Conservation (phyloP, 192 early-diverging fungal species). For the Linnemannia zychae region DNA sequence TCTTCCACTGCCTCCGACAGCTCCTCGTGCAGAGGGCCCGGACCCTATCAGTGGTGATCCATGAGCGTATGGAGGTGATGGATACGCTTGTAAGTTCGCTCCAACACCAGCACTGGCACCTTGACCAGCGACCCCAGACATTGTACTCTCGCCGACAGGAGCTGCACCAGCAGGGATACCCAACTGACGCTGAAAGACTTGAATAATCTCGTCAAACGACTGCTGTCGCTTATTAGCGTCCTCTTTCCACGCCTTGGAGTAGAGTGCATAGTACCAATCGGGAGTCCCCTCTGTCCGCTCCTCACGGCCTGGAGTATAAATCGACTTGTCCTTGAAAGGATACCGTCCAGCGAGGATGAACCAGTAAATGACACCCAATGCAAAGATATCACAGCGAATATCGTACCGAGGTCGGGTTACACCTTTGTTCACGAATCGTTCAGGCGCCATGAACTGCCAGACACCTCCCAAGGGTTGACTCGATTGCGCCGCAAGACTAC, state of each 20-base stretch:
- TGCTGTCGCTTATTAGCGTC: conserved; percentile 33
- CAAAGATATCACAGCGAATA: conserved; percentile 33
- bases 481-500: neutral
- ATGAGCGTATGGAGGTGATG: neutral
- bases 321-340: conserved; percentile 16
- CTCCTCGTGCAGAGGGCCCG: neutral
- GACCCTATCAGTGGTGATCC: neutral
- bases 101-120: neutral
- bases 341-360: conserved; percentile 26
- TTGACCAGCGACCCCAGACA: neutral
- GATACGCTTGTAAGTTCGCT: neutral
- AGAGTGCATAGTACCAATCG: conserved; percentile 34
- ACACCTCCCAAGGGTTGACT: conserved; percentile 39
- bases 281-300: conserved; percentile 27
- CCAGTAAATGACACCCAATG: conserved; percentile 35
- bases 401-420: conserved; percentile 27
- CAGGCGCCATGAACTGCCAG: conserved; percentile 35
- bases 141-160: neutral
- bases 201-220: conserved; percentile 30
- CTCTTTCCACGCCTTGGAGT: conserved; percentile 40
- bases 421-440: conserved; percentile 13
- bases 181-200: conserved; percentile 12
- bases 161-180: neutral
- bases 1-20: neutral
- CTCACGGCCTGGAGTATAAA: neutral